Conservation (phyloP, 2,329 filamentous ascomycete species). For the Exophiala sp. region DNA sequence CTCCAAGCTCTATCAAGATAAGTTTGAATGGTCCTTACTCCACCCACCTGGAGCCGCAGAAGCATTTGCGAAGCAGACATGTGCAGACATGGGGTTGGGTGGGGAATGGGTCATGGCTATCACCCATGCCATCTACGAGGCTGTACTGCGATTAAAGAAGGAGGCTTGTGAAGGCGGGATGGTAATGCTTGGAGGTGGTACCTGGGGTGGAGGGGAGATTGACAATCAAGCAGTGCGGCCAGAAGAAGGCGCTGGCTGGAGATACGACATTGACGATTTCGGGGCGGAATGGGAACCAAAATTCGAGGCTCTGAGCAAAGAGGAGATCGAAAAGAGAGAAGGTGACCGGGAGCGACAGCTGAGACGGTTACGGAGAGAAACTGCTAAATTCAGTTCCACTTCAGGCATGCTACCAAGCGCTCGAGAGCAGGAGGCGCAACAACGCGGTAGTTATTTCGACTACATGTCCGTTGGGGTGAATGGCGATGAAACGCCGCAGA, state of each 20-base stretch:
- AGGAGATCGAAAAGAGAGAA: conserved; percentile 96
- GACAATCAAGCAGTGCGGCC: conserved; percentile 80
- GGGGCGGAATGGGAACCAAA: conserved; percentile 80
- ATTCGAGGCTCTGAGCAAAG: conserved; percentile 75
- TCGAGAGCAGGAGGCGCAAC: conserved; percentile 61
- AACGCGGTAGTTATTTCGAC: conserved; percentile 54
- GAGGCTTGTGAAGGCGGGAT: conserved; percentile 91
- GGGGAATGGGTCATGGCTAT: conserved; percentile 94
- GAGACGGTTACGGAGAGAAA: conserved; percentile 78
- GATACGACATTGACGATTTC: conserved; percentile 87
- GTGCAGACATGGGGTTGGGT: conserved; percentile 78
- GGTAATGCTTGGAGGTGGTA: conserved; percentile 52
- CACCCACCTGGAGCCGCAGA: conserved; percentile 90
- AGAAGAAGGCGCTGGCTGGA: conserved; percentile 79
- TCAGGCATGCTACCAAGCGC: conserved; percentile 58
- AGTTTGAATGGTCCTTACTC: conserved; percentile 93
- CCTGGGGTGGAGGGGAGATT: conserved; percentile 61
- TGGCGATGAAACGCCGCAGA: conserved; percentile 60
- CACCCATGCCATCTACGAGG: conserved; percentile 94
- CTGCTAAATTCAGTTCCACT: conserved; percentile 82
- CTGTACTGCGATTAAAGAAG: conserved; percentile 86
- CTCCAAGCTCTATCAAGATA: conserved; percentile 89
- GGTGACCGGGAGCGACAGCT: conserved; percentile 90
- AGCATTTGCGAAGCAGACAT: conserved; percentile 85
- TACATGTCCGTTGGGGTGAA: conserved; percentile 41